Evolutionary conservation across 2,329 filamentous ascomycete genomes (phyloP), one percentile per base, ranked within the genome.

Genomic region (Didymella segeticola): DNA sequence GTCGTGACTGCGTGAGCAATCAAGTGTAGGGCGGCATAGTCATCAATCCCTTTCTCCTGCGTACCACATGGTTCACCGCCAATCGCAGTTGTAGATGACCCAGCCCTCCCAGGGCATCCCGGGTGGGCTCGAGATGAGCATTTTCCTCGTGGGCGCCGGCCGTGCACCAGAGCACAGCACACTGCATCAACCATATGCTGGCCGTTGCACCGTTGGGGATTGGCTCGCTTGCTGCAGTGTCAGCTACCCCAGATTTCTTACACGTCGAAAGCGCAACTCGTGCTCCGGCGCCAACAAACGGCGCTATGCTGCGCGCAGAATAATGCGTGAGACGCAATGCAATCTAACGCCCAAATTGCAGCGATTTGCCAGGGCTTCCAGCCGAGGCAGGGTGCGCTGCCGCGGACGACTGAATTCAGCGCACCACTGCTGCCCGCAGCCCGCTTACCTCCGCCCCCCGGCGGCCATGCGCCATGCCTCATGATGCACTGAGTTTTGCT

Each of bases 241-340:
- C 41, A 58, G 42, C 47, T 71, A 71, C 70, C 70, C 70, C 70
- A 61, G 70, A 69, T 72, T 73, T 29, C 22, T 41, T 2, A 43
- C 15, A 26, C n/a, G 12, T 31, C 65, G 62, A 61, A 36, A 50
- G 47, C 59, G 53, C 58, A 42, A 55, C 47, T 45, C 41, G 39
- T 42, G 37, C 46, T 54, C 64, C 64, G 64, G 60, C 64, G 62
- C 64, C 60, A 66, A 56, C 36, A 19, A 9, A 37, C n/a, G 15
- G 26, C 49, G 33, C 61, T 60, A 64, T 41, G 53, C 59, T 53
- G 33, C 17, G 42, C 30, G 12, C 23, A 54, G 53, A 38, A 43
- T 12, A 51, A 41, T 39, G 61, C 57, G 55, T 61, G 56, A 57
- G 58, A 63, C 63, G 58, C 49, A 29, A 29, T 51, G 64, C 61